phyloP scores from a whole-genome alignment of 805 yeast species.

The Metschnikowia santaceciliae region DNA sequence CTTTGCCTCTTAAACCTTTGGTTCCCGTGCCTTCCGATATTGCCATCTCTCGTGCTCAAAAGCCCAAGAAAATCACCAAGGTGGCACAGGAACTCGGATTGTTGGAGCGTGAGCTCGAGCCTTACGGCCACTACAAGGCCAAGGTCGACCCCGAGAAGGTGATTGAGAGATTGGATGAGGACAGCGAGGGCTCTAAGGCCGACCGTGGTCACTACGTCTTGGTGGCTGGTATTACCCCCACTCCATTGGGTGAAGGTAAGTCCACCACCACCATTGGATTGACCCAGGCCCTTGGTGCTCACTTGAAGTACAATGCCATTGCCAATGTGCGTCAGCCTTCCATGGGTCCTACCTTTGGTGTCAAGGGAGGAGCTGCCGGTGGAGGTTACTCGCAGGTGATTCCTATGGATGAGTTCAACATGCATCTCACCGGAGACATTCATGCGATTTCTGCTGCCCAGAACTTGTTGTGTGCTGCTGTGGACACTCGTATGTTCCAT shows the following conservation, averaged over 20 bases:
- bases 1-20: slow-evolving; percentile 48
- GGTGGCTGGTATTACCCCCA: slow-evolving; percentile 97
- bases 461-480: slow-evolving; percentile 91
- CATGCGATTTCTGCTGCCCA: slow-evolving; percentile 95
- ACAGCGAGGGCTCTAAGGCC: slow-evolving; percentile 60
- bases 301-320: slow-evolving; percentile 72
- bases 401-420: slow-evolving; percentile 98
- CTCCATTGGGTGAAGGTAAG: slow-evolving; percentile 98
- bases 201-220: slow-evolving; percentile 82
- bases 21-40: slow-evolving; percentile 87
- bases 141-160: slow-evolving; percentile 57
- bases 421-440: slow-evolving; percentile 96
- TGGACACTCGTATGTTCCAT: slow-evolving; percentile 96
- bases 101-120: slow-evolving; percentile 73
- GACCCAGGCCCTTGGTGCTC: slow-evolving; percentile 96
- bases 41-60: slow-evolving; percentile 83
- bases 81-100: slow-evolving; percentile 85
- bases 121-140: slow-evolving; percentile 86
- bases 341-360: slow-evolving; percentile 98
- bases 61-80: slow-evolving; percentile 73
- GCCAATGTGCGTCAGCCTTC: slow-evolving; percentile 98
- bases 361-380: slow-evolving; percentile 99
- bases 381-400: slow-evolving; percentile 98
- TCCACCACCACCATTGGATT: slow-evolving; percentile 94
- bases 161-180: slow-evolving; percentile 46